Base-by-base conservation (phyloP, 1,139 yeast species). In the Pichia sp. region DNA sequence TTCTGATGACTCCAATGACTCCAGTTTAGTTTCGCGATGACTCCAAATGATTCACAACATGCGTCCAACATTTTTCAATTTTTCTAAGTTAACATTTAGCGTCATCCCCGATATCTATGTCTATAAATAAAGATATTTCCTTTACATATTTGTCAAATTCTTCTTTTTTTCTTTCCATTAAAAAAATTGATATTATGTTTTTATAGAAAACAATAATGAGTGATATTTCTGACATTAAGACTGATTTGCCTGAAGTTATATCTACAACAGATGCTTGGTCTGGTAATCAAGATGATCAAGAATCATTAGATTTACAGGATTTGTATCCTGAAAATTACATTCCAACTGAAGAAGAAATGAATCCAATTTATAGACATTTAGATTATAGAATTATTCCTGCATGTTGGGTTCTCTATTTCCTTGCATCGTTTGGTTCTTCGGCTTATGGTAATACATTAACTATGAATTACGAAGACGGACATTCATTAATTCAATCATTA, bases 401-500 rank as follows among this genome's bases (percentile, higher is more conserved):
- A 0, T 68, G 87, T 46, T 87, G 95, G 95, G 67, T 77, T 42
- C 67, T 87, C 50, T 87, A 87, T 61, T 87, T 87, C 57, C 68
- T 87, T 45, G 79, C 89, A 0, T 85, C 95, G 1, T 85, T 84
- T 62, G 94, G 94, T 1, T 72, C 82, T 4, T 78, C 78, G 37
- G 84, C 86, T 26, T 87, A 83, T 57, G 95, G 95, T 49, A 76
- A 80, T 49, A 76, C 96, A 0, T 70, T 86, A 52, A 87, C 96
- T 6, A 87, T 87, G 96, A 87, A 87, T 63, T 55, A 67, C 33
- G 73, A 69, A 29, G 64, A 63, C 30, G 80, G 81, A 3, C 89
- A 87, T 57, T 82, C 95, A 0, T 65, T 86, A 48, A 56, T 59
- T 1, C 80, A 74, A 51, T 63, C 76, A 12, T 70, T 87, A 38